A percentile compares a stretch with the other conserved stretches of the same genome.
phyloP scores from a whole-genome alignment of 768 basidiomycete species.

The Hypholoma sublateritium region DNA sequence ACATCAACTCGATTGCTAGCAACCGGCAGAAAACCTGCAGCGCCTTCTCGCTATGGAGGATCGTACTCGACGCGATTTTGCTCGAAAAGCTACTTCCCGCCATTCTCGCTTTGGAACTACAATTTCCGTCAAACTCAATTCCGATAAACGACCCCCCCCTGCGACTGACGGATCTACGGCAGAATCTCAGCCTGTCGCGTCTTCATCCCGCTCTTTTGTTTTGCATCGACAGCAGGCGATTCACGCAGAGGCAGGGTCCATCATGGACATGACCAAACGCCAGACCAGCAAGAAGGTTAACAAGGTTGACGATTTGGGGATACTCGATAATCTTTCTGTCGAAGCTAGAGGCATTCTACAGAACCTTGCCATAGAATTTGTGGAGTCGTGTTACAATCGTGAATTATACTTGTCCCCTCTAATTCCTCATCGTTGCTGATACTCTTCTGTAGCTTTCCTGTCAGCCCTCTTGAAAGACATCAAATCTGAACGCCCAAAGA shows the following conservation, averaged over 20 bases:
- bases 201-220: slow-evolving; percentile 57
- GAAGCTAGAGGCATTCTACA: slow-evolving; percentile 69
- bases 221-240: slow-evolving; percentile 87
- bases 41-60: slow-evolving; percentile 80
- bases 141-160: slow-evolving; percentile 41
- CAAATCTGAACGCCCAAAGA: slow-evolving; percentile 85
- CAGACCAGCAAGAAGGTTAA: slow-evolving; percentile 57
- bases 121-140: slow-evolving; percentile 73
- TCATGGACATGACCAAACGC: slow-evolving; percentile 73
- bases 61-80: slow-evolving; percentile 54
- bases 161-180: slow-evolving; percentile 18
- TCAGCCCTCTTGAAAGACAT: slow-evolving; percentile 88
- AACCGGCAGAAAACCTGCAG: slow-evolving; percentile 66
- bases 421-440: slow-evolving; percentile 1
- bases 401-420: slow-evolving; percentile 30
- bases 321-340: slow-evolving; percentile 64
- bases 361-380: slow-evolving; percentile 67
- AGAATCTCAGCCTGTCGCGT: slow-evolving; percentile 18
- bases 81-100: slow-evolving; percentile 62
- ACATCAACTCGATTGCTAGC: slow-evolving; percentile 37
- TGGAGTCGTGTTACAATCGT: slow-evolving; percentile 90
- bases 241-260: slow-evolving; percentile 58
- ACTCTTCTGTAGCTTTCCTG: slow-evolving; percentile 70
- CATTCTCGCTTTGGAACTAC: slow-evolving; percentile 98
- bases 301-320: slow-evolving; percentile 64